phyloP scores from a whole-genome alignment of 1,284 basidiomycete species.

The Irpex rosettiformis region DNA sequence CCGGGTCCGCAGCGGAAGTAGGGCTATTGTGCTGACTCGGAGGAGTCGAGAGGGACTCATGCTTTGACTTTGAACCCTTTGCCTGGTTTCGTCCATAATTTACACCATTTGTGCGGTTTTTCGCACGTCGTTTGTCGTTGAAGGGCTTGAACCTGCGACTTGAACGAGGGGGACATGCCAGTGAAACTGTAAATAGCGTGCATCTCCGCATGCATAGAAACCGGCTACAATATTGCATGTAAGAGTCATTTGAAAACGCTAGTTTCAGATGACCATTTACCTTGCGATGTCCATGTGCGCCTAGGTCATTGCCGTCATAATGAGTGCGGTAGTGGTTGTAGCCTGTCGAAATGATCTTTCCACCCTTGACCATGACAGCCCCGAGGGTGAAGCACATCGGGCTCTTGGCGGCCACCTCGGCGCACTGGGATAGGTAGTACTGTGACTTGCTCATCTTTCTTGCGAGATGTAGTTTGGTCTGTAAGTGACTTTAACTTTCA shows the following conservation, averaged over 20 bases:
- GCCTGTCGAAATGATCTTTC: constrained; percentile 50
- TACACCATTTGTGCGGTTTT: constrained; percentile 26
- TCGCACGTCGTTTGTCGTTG: constrained; percentile 25
- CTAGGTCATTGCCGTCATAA: constrained; percentile 46
- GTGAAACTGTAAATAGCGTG: constrained; percentile 52
- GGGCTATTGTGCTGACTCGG: not conserved
- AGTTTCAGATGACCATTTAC: constrained; percentile 14
- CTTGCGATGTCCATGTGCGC: constrained; percentile 40
- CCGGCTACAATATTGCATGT: constrained; percentile 28
- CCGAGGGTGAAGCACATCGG: constrained; percentile 56
- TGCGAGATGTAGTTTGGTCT: not conserved
- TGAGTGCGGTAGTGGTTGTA: constrained; percentile 54
- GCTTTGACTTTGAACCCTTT: constrained; percentile 10
- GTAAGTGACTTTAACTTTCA: not conserved
- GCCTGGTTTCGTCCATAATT: constrained; percentile 23
- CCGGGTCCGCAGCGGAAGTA: too few relatives aligned
- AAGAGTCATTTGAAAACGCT: not conserved
- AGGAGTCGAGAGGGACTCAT: constrained; percentile 5
- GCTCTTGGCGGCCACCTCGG: constrained; percentile 47
- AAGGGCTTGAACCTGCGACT: constrained; percentile 49
- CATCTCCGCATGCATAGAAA: constrained; percentile 64
- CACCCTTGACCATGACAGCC: constrained; percentile 54
- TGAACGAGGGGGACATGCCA: constrained; percentile 50
- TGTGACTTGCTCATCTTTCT: constrained; percentile 44
- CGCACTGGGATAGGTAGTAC: constrained; percentile 52